Base-by-base conservation (phyloP, 2,329 filamentous ascomycete genomes). In the Colletotrichum tabaci region DNA sequence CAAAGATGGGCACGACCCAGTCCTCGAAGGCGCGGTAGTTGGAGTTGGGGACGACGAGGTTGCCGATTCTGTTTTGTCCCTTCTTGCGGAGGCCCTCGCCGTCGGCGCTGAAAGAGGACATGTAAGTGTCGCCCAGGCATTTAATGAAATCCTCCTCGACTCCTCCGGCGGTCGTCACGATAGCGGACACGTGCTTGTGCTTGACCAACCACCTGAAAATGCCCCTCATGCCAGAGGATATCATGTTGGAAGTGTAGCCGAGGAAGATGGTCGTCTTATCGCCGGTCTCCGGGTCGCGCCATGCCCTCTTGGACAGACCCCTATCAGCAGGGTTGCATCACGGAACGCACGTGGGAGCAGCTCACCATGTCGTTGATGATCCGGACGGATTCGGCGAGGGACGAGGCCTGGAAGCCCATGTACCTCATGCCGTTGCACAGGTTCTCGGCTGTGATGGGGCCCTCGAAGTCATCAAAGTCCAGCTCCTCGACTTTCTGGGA, bases 111-210 rank as follows among this genome's bases (percentile, higher is more conserved):
- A 98, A 99, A 1, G 93, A 92, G 55, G 94, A 94, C 79, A 98
- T 91, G 82, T 98, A 99, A 0, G 96, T 99, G 63, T 94, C 92
- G 13, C 93, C 96, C 2, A 99, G 91, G 77, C 96, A 99, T 85
- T 99, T 99, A 88, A 99, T 99, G 69, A 99, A 91, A 82, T 99
- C 96, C 81, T 99, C 96, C 82, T 99, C 96, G 63, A 99, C 90
- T 61, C 96, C 96, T 55, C 96, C 96, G 0, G 96, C 96, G 0
- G 96, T 98, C 30, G 96, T 98, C 72, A 99, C 96, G 77, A 99
- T 94, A 75, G 93, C 93, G 0, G 94, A 96, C 74, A 99, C 91
- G 80, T 98, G 95, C 74, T 91, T 92, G 84, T 99, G 95, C 84
- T 98, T 90, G 55, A 97, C 95, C 0, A 99, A 90, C 85, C 95